Evolutionary conservation across 805 yeast species (phyloP), one percentile per base, ranked within the genome.

Genomic region (Saturnispora diversa): DNA sequence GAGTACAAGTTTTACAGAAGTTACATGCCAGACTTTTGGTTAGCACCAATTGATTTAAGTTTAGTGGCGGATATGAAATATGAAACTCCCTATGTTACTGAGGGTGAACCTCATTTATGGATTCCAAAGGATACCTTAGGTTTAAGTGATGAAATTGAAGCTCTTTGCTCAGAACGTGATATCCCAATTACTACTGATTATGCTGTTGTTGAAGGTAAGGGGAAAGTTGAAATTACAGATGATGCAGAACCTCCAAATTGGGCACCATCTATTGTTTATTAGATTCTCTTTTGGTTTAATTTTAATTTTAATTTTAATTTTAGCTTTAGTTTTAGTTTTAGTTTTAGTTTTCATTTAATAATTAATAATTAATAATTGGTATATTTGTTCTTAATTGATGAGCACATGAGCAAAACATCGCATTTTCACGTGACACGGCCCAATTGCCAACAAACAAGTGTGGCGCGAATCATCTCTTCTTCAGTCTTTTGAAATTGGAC

Each of bases 51-150:
- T n/a, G 26, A 39, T 3, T 39, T 40, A 23, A 25, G 24, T 8
- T 50, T 53, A 31, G 39, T 31, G 13, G 43, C 37, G 12, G 38
- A 38, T 3, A 33, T 44, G 6, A 34, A 38, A 16, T 80, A 75
- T 50, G 64, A 68, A 27, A 73, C 76, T 51, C 84, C 85, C 19
- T 71, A 73, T 30, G 70, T 76, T 28, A 59, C 55, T n/a, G 78
- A 68, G 24, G 69, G 62, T 6, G 75, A 65, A 45, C 84, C 86
- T 23, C 70, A 71, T 42, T 64, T 81, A 37, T 84, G 94, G 94
- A 64, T 82, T 46, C 76, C 82, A 31, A 71, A 65, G 49, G 94
- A 84, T 58, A 64, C 71, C 5, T 61, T 77, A 65, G 90, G 92
- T 5, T 66, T 84, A 40, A 71, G 84, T 13, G 70, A 70, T 37